Evolutionary conservation across 495 filamentous ascomycete species (phyloP), one percentile per base, ranked within the genome.

Genomic region (Xylaria bambusicola): DNA sequence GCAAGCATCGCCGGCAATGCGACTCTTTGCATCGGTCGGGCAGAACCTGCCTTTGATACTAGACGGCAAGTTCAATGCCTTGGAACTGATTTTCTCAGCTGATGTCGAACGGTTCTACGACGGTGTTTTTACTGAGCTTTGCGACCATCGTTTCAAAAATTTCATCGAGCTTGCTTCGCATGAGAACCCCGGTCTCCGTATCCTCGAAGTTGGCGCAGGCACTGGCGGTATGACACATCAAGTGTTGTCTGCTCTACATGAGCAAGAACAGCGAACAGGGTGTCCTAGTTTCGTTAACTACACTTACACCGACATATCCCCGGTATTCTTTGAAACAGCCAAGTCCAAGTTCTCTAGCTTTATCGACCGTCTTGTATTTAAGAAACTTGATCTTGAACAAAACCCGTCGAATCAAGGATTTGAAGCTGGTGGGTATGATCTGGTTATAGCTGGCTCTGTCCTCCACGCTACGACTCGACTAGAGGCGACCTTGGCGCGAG

Each of bases 271-370:
- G 29, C 27, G 59, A 33, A 62, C 36, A 3, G 70, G 71, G 2
- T 66, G 60, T 0, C 24, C 58, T 1, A 52, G 31, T 15, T 77
- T 72, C 60, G 24, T 61, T 20, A 71, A 74, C 5, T 81, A 79
- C 55, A 67, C 64, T 1, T 85, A 82, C 55, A 84, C 82, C 1
- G 83, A 86, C 49, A 74, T 85, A 2, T 83, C 81, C 0, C 60
- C 75, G 2, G 71, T 72, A 0, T 84, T 83, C 59, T 83, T 84
- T 31, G 75, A 79, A 45, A 73, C 70, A 24, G 72, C 72, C 0
- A 56, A 60, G 12, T 63, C 69, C n/a, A 31, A 55, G 5, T 71
- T 64, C 26, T 18, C 46, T 0, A 46, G 49, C 6, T 49, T 58
- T 21, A 47, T 64, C 18, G 48, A 62, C 3, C 57, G 65, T 20